Evolutionary conservation across 169 alveolate genomes (phyloP), one percentile per base, ranked within the genome.

Genomic region (Eimeria falciformis): DNA sequence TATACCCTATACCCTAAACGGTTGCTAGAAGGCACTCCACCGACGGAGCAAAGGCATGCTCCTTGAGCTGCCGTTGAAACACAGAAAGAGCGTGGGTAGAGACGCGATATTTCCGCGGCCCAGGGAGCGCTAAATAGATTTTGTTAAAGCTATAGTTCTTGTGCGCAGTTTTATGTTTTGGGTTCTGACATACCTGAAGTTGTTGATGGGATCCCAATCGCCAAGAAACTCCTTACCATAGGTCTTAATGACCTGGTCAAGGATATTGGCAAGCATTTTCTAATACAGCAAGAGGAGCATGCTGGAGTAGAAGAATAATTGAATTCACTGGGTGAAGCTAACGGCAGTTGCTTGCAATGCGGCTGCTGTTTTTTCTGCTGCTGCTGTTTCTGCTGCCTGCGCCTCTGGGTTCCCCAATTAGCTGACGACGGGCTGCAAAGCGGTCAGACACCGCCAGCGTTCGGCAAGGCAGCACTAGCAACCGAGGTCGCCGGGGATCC

Each of bases 151-250:
- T n/a, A n/a, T n/a, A n/a, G n/a, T n/a, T n/a, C n/a, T n/a, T n/a
- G n/a, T n/a, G n/a, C n/a, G n/a, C n/a, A n/a, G n/a, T n/a, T n/a
- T n/a, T n/a, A n/a, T n/a, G n/a, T n/a, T n/a, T n/a, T n/a, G n/a
- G n/a, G n/a, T n/a, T n/a, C n/a, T n/a, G n/a, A 27, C 91, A 27
- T 14, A 66, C 91, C 91, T 69, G 86, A 95, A 86, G 69, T 94
- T 93, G 71, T 94, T 95, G 85, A 95, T 90, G 18, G 97, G 96
- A 68, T 94, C 94, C 97, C 97, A 95, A 66, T 94, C 95, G 73
- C 95, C 97, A 11, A 95, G 91, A 21, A 94, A 91, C 81, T 95
- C 96, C 47, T 94, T 87, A 56, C 97, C 97, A 84, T 93, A 95
- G 91, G 94, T 73, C 91, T 93, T 93, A 86, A 95, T 93, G 78